Evolutionary conservation across 2,329 filamentous ascomycete species (phyloP).

Genomic region (Simplicillium sp.): DNA sequence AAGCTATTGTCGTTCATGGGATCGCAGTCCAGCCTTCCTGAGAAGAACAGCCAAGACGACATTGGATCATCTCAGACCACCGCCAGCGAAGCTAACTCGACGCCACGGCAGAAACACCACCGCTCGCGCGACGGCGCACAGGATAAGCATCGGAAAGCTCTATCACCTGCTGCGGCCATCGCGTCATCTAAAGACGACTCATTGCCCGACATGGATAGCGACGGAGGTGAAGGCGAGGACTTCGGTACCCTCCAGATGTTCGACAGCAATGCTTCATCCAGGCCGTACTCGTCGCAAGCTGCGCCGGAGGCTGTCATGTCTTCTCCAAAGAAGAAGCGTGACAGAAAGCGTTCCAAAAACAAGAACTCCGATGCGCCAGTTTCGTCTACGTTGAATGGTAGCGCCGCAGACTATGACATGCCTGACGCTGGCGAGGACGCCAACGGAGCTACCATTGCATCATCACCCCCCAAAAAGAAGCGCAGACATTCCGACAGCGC

Average conservation of each 20-base stretch:
- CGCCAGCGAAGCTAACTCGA: constrained; percentile 8
- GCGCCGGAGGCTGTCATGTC: constrained; percentile 7
- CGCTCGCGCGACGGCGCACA: neutral
- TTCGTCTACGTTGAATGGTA: neutral
- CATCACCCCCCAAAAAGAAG: constrained; percentile 20
- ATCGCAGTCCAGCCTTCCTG: constrained; percentile 15
- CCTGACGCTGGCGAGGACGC: neutral
- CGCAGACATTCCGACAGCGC: constrained; percentile 19
- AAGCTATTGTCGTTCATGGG: constrained; percentile 18
- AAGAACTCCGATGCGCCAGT: neutral
- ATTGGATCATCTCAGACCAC: constrained; percentile 3
- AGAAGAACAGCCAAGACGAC: constrained; percentile 6
- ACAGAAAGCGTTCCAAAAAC: constrained; percentile 19
- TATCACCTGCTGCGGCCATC: neutral
- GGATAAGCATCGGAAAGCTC: neutral
- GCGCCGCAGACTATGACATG: neutral
- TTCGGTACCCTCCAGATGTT: constrained; percentile 28
- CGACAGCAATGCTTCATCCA: constrained; percentile 23
- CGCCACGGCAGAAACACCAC: neutral
- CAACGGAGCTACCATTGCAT: neutral
- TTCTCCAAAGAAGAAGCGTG: constrained; percentile 18
- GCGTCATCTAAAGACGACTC: constrained; percentile 7
- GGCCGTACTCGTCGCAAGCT: constrained; percentile 19
- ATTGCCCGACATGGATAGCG: constrained; percentile 8
- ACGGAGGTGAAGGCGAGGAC: constrained; percentile 15